Base-by-base conservation (phyloP, 2,329 filamentous ascomycete genomes). In the Thelonectria rubi region DNA sequence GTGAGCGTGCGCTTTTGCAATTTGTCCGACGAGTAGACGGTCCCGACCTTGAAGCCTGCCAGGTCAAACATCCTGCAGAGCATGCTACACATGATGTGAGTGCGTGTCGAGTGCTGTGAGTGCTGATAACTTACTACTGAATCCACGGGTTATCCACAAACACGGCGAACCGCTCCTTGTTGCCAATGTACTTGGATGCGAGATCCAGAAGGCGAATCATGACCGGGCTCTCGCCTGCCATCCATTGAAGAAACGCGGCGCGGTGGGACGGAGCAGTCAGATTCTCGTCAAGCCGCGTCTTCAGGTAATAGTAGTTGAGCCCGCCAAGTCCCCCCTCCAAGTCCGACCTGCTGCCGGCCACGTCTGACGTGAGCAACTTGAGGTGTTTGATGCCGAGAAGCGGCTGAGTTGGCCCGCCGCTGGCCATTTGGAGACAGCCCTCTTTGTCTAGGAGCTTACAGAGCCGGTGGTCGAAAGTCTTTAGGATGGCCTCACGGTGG, bases 111-210 rank as follows among this genome's bases (percentile, higher is more conserved):
- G 26, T 8, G 26, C 26, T 9, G 4, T 30, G 9, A 43, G 3
- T 43, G 9, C 17, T 43, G n/a, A 11, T 18, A 17, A 55, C 51
- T 60, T 55, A 60, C 51, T 14, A 8, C 20, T 60, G 45, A 14
- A 60, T 55, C 51, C 45, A 60, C 2, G 39, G 26, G 2, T 46
- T 55, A 14, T 60, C 58, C 2, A 55, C 45, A 39, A 50, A 60
- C 11, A 60, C 15, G 7, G 55, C 37, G 30, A 60, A 8, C n/a
- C 37, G 51, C n/a, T 60, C 39, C n/a, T 46, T 49, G 11, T 56
- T 8, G 5, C 17, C 10, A 8, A 60, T 24, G 17, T 55, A 55
- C 8, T 37, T 3, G 24, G n/a, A 11, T n/a, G 34, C 24, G 24
- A 55, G 43, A 14, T 55, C 21, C 4, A 55, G 37, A 11, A 39